Evolutionary conservation across 345 rosid species (phyloP).

Genomic region (Aethionema arabicum): DNA sequence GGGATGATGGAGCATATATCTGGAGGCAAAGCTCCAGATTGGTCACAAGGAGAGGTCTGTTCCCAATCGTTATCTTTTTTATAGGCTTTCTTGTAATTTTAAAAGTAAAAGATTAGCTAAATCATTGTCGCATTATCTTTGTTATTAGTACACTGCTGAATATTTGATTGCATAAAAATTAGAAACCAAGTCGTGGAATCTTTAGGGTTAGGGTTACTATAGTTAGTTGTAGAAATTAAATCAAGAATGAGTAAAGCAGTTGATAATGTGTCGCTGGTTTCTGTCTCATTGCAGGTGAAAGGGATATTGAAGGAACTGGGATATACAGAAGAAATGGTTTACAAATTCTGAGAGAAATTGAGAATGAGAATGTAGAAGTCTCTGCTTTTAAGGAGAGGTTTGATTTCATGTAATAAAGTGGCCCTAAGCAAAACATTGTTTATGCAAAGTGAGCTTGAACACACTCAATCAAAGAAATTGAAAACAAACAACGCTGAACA

Average conservation of each 20-base stretch:
- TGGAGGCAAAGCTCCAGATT: conserved; percentile 85
- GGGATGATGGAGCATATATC: conserved; percentile 96
- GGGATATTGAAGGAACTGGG: conserved; percentile 88
- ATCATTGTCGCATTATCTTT: not conserved
- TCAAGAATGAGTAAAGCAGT: conserved; percentile 2
- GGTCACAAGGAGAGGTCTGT: conserved; percentile 89
- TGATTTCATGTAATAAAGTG: conserved; percentile 27
- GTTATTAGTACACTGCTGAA: not conserved
- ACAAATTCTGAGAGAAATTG: conserved; percentile 61
- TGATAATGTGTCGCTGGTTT: conserved; percentile 10
- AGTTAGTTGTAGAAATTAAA: not conserved
- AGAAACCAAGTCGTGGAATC: not conserved
- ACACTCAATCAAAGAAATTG: not conserved
- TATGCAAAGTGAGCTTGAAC: conserved; percentile 24
- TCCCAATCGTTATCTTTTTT: conserved; percentile 3
- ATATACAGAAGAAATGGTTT: conserved; percentile 87
- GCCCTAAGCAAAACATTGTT: conserved; percentile 22
- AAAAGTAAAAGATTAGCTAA: conserved; percentile 7
- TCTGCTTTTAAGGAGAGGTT: not conserved
- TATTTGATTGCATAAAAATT: not conserved
- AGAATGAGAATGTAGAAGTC: conserved; percentile 6
- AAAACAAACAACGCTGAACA: conserved; percentile 24
- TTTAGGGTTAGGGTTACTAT: conserved; percentile 4
- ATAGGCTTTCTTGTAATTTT: conserved; percentile 3
- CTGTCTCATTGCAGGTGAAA: conserved; percentile 53